These are phyloP conservation scores for Terfezia boudieri DNA, from an alignment of 495 filamentous ascomycete genomes.

Conservation along the genomic window DNA sequence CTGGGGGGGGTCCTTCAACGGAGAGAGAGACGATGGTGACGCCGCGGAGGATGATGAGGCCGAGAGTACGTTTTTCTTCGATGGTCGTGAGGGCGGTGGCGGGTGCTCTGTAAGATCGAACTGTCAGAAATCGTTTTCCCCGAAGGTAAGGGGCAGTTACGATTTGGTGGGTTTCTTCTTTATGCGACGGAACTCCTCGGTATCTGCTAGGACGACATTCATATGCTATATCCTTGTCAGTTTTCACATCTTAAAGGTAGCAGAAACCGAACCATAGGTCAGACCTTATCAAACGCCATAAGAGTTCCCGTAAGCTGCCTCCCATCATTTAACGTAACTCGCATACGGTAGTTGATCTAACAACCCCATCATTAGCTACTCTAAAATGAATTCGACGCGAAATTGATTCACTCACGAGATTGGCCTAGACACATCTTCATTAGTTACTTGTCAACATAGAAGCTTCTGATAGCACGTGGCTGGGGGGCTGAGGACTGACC, in stretches of 20 bases:
- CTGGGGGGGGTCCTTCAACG: conserved; percentile 88
- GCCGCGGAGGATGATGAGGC: conserved; percentile 84
- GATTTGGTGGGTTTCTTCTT: conserved; percentile 71
- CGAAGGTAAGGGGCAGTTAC: conserved; percentile 14
- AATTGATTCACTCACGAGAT: conserved; percentile 52
- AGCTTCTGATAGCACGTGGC: conserved; percentile 7
- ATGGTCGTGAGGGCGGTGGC: conserved; percentile 39
- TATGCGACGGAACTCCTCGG: conserved; percentile 92
- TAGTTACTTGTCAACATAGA: conserved; percentile 30
- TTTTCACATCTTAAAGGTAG: not conserved
- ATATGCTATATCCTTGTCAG: conserved; percentile 44
- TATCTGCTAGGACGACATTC: conserved; percentile 97
- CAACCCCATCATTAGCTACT: conserved; percentile 2
- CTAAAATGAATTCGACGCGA: conserved; percentile 6
- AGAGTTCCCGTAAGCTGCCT: conserved; percentile 94
- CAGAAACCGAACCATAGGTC: conserved; percentile 1
- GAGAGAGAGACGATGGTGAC: conserved; percentile 83
- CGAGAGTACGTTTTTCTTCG: conserved; percentile 90
- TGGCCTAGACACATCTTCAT: conserved; percentile 48
- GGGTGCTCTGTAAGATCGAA: conserved; percentile 23
- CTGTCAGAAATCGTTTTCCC: not conserved
- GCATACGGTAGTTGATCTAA: conserved; percentile 98
- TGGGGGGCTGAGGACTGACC: conserved; percentile 38
- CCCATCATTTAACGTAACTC: conserved; percentile 83
- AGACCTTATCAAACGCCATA: conserved; percentile 91